phyloP scores from a whole-genome alignment of 2,329 filamentous ascomycete species.

The Pseudocercospora vitis region DNA sequence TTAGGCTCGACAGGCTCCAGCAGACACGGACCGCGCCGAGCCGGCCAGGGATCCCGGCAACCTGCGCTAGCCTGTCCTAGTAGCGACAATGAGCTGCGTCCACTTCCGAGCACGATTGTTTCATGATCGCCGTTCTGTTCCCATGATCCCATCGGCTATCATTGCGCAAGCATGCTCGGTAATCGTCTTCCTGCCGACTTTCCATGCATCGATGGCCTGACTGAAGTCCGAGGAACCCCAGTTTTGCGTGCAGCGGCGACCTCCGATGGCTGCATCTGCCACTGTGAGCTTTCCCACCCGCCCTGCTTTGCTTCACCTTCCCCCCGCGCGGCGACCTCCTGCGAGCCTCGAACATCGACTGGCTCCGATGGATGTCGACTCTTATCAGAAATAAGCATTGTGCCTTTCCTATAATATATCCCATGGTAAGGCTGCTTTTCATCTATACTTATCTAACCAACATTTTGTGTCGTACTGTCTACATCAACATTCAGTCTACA shows the following conservation, averaged over 20 bases:
- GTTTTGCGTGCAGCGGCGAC: not conserved
- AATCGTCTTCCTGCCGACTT: too few relatives aligned
- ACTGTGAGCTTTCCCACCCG: not conserved
- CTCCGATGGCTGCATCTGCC: constrained; percentile 1
- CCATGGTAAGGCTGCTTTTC: constrained; percentile 13
- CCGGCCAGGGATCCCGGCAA: too few relatives aligned
- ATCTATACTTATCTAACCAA: not conserved
- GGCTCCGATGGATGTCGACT: constrained; percentile 12
- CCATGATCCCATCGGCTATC: too few relatives aligned
- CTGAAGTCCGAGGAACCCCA: too few relatives aligned
- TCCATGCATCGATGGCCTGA: constrained; percentile 1
- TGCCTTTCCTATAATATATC: constrained; percentile 6
- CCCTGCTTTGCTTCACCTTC: not conserved
- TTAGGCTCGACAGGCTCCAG: too few relatives aligned
- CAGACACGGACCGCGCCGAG: too few relatives aligned
- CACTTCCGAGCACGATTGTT: not conserved
- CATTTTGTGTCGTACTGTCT: too few relatives aligned
- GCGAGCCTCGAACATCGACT: constrained; percentile 6
- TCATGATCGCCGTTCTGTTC: too few relatives aligned
- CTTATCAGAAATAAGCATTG: constrained; percentile 5
- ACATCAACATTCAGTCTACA: too few relatives aligned
- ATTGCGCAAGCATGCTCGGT: not conserved
- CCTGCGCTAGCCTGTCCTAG: not conserved
- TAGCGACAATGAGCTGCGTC: not conserved
- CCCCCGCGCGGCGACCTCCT: constrained; percentile 4